A percentile compares a stretch with the other conserved stretches of the same genome.
Evolutionary conservation across 441 rosid genomes (phyloP).

Genomic region (Macaranga tanarius): DNA sequence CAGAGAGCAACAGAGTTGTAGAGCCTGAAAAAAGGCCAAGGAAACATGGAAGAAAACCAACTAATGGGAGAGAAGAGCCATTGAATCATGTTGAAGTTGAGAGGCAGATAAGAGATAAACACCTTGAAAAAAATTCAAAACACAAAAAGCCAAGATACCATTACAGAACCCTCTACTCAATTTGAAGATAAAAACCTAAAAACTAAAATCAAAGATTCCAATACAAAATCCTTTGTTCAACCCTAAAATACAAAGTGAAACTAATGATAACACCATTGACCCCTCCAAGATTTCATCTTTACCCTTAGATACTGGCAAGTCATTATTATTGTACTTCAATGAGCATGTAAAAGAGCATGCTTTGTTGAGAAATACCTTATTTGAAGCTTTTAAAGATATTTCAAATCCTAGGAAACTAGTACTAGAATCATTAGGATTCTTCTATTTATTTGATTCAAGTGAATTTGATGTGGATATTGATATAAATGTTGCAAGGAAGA

Average conservation of each 20-base stretch:
- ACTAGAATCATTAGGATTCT: constrained; percentile 17
- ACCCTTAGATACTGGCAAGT: not conserved
- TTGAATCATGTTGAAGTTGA: constrained; percentile 99
- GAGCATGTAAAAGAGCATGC: not conserved
- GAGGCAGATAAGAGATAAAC: too few species aligned
- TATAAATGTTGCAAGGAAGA: constrained; percentile 6
- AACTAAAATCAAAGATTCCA: not conserved
- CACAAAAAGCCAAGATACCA: not conserved
- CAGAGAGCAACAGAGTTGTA: constrained; percentile 53
- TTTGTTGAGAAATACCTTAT: not conserved
- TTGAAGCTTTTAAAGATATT: not conserved
- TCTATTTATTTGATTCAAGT: not conserved
- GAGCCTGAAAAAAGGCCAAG: constrained; percentile 89
- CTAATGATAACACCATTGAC: not conserved
- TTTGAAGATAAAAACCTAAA: not conserved
- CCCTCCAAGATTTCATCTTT: not conserved
- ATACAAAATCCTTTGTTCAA: not conserved
- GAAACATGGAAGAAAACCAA: constrained; percentile 90
- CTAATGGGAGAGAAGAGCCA: constrained; percentile 94
- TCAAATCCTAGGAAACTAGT: constrained; percentile 17
- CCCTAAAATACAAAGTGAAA: not conserved
- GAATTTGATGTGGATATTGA: not conserved
- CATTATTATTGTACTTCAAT: constrained; percentile 1
- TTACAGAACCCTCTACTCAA: not conserved
- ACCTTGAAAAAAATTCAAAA: not conserved